Conservation (phyloP, 371 early-diverging fungal species). For the Massospora cicadina region DNA sequence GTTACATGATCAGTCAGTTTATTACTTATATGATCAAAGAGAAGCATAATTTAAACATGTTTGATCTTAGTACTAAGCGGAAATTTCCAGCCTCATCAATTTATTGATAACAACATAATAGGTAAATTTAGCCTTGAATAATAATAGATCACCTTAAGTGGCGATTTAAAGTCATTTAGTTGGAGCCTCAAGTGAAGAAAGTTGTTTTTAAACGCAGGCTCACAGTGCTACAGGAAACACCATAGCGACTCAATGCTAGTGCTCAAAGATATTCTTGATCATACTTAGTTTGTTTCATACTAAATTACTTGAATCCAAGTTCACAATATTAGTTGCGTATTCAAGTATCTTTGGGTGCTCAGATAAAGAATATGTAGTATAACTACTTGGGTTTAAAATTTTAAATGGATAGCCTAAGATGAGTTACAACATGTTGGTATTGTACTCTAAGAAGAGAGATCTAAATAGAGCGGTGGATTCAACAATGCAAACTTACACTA, state of each 20-base stretch:
- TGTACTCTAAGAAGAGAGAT: not conserved
- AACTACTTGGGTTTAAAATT: not conserved
- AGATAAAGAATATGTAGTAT: not conserved
- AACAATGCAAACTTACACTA: not conserved
- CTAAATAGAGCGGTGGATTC: not conserved
- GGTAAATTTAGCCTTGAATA: not conserved
- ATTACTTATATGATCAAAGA: too few relatives aligned
- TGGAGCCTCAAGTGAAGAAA: not conserved
- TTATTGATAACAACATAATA: not conserved
- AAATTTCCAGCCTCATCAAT: not conserved
- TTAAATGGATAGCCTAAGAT: not conserved
- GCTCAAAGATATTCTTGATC: not conserved
- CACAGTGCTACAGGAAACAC: not conserved
- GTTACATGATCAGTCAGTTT: too few relatives aligned
- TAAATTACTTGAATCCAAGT: not conserved
- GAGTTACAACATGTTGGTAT: not conserved
- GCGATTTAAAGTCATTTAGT: not conserved
- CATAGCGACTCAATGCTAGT: not conserved
- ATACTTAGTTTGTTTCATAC: not conserved
- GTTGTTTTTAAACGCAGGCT: not conserved
- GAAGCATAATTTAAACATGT: too few relatives aligned
- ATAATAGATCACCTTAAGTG: not conserved
- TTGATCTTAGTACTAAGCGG: too few relatives aligned
- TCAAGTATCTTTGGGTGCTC: not conserved
- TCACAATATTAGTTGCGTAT: not conserved